Evolutionary conservation across 2,329 filamentous ascomycete species (phyloP), one percentile per base, ranked within the genome.

Genomic region (Pseudocercospora fuligena): DNA sequence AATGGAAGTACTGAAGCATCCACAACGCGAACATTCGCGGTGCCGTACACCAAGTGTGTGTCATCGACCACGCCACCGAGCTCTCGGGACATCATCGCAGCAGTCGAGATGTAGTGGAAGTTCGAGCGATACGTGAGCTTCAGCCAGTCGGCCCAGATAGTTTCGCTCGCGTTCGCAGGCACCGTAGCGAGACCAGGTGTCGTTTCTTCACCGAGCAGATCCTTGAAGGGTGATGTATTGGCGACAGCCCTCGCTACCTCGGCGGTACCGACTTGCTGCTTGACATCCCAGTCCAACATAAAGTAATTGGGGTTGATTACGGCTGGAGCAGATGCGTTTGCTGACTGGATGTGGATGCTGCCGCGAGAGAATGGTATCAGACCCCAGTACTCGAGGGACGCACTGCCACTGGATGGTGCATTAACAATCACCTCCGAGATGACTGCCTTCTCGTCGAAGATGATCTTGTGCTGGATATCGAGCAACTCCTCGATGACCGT

Each of bases 301-400:
- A 77, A 70, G 68, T 75, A 78, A 29, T 72, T 69, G 14, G 74
- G 75, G 43, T 78, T 71, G 43, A 78, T 74, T 7, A 29, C 62
- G 8, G 76, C 75, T 7, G 70, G 65, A 1, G 60, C 53, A 19
- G 59, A 66, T 9, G 72, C 65, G 56, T 74, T 70, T 7, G 69
- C 33, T 5, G 60, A 68, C 46, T 61, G 64, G 63, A 77, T 75
- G 65, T 76, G 74, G 11, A 73, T 66, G 56, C 60, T 72, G 23
- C 74, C 74, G 5, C 73, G 70, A 2, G 72, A 72, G 51, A 75
- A 69, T 7, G 73, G 73, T 27, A 74, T 63, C 58, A 72, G 69
- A 9, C 70, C 65, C 47, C 66, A 66, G 21, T 74, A 60, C 11
- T 71, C 66, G 53, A 67, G 61, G 25, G 62, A 40, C 43, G 56